Percentiles rank a stretch among this genome's conserved stretches.
These are phyloP conservation scores for Grosmannia serpens DNA, from an alignment of 2,329 filamentous ascomycete genomes.

Conservation along the genomic window DNA sequence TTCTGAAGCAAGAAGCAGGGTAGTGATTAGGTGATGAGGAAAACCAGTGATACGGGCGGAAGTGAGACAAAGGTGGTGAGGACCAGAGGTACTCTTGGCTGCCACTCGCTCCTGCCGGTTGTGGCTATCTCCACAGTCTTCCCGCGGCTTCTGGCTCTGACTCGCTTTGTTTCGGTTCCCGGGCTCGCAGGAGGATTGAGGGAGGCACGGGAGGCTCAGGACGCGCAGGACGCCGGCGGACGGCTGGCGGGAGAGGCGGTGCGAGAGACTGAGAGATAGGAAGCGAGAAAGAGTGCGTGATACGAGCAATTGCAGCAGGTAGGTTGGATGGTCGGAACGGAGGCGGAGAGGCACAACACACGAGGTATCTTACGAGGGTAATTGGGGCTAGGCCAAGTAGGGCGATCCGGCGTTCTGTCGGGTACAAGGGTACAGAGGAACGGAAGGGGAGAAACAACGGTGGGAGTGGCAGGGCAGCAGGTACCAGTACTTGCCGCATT, in stretches of 20 bases:
- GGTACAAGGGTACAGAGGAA: constrained; percentile 4
- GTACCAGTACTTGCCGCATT: constrained; percentile 5
- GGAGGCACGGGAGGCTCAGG: not conserved
- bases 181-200: not conserved
- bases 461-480: not conserved
- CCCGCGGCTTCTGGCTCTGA: not conserved
- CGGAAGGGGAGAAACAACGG: not conserved
- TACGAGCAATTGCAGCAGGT: not conserved
- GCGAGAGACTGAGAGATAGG: not conserved
- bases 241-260: not conserved
- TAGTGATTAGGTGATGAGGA: not conserved
- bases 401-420: constrained; percentile 7
- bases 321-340: not conserved
- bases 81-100: not conserved
- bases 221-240: not conserved
- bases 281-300: not conserved
- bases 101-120: not conserved
- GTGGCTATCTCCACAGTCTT: not conserved
- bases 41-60: not conserved
- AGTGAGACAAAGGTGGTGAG: not conserved
- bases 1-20: not conserved
- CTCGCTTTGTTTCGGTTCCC: not conserved
- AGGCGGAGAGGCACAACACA: constrained; percentile 7
- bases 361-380: constrained; percentile 5
- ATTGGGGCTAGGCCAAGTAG: constrained; percentile 5